These are phyloP conservation scores for Leccinum pallidistipes DNA, from an alignment of 1,284 basidiomycete genomes.

Conservation along the genomic window DNA sequence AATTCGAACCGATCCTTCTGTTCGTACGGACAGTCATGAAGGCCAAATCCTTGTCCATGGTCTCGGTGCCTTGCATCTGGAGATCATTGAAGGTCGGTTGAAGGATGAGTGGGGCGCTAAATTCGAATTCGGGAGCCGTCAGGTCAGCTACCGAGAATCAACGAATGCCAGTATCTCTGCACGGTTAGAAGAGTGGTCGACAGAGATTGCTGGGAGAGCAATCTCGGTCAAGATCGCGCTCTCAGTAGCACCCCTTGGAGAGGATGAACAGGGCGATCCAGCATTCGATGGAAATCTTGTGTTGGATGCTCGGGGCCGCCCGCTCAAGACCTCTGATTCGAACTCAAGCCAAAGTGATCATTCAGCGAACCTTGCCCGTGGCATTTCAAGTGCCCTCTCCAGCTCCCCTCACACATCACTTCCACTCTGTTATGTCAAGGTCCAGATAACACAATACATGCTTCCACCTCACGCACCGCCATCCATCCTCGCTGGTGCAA, in stretches of 20 bases:
- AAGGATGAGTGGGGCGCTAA: conserved; percentile 78
- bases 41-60: conserved; percentile 85
- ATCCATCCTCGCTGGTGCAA: conserved; percentile 63
- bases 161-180: conserved; percentile 42
- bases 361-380: conserved; percentile 56
- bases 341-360: conserved; percentile 44
- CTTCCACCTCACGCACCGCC: conserved; percentile 44
- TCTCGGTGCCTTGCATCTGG: conserved; percentile 82
- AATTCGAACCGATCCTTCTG: conserved; percentile 84
- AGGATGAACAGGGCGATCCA: conserved; percentile 60
- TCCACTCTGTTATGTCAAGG: conserved; percentile 59
- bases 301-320: conserved; percentile 49
- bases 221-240: conserved; percentile 50
- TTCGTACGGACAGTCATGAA: conserved; percentile 75
- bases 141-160: conserved; percentile 81
- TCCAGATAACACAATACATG: conserved; percentile 49
- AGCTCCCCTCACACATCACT: conserved; percentile 76
- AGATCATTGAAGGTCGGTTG: conserved; percentile 81
- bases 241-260: conserved; percentile 50
- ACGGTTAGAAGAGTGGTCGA: conserved; percentile 50
- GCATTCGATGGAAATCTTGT: conserved; percentile 76
- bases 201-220: conserved; percentile 58
- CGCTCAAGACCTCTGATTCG: conserved; percentile 55
- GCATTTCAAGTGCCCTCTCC: conserved; percentile 67
- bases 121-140: conserved; percentile 76